Conservation (phyloP, 371 early-diverging fungal species). For the Syncephalastrum racemosum region DNA sequence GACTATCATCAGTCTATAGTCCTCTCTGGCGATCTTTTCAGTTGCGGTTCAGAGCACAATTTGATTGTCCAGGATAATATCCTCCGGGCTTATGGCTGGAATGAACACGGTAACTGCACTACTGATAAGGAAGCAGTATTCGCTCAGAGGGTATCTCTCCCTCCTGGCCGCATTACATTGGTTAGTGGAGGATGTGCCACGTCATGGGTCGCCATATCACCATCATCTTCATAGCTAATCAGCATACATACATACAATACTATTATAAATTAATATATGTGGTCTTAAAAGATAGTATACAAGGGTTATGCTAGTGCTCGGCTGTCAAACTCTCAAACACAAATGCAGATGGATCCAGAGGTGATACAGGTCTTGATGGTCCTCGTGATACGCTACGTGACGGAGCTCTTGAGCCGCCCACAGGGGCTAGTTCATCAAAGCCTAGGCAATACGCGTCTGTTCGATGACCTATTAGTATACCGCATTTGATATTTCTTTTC, state of each 20-base stretch:
- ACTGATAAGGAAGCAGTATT: slow-evolving; percentile 29
- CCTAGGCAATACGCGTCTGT: slow-evolving; percentile 46
- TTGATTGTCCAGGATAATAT: slow-evolving; percentile 50
- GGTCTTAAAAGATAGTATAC: not conserved
- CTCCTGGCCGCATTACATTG: slow-evolving; percentile 5
- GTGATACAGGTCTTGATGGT: slow-evolving; percentile 23
- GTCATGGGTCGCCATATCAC: slow-evolving; percentile 21
- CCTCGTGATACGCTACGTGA: slow-evolving; percentile 2
- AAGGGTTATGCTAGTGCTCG: slow-evolving; percentile 8
- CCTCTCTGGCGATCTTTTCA: slow-evolving; percentile 37
- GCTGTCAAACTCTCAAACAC: slow-evolving; percentile 32
- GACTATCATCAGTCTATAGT: slow-evolving; percentile 61
- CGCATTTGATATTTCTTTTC: not conserved
- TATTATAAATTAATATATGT: slow-evolving; percentile 1
- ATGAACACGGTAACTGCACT: slow-evolving; percentile 90
- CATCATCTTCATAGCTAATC: not conserved
- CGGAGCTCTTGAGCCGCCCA: slow-evolving; percentile 1
- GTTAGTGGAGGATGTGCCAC: slow-evolving; percentile 27
- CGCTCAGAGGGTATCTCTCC: not conserved
- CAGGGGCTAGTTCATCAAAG: slow-evolving; percentile 23
- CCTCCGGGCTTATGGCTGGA: slow-evolving; percentile 87
- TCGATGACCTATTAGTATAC: not conserved
- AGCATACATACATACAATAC: not conserved
- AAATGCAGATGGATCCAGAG: slow-evolving; percentile 23
- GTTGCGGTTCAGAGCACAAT: slow-evolving; percentile 82